Conservation (phyloP, 805 yeast genomes). For the Clavispora phyllophila region DNA sequence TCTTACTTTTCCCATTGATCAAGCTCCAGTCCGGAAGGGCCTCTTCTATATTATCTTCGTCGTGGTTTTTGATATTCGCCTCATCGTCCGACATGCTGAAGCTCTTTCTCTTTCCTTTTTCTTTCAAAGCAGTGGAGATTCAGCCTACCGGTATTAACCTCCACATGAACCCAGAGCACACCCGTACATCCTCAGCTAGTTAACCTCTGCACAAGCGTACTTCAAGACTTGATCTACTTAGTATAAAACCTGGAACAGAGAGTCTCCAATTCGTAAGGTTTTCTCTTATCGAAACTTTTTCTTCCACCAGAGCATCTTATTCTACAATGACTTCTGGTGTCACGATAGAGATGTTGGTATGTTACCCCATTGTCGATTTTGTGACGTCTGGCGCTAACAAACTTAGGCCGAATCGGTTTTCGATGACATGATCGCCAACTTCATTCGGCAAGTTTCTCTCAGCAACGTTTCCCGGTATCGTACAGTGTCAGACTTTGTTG, state of each 20-base stretch:
- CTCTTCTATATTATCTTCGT: slow-evolving; percentile 33
- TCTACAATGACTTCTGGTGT: slow-evolving; percentile 3
- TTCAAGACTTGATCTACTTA: background rate
- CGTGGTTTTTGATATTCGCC: slow-evolving; percentile 1
- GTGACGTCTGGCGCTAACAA: background rate
- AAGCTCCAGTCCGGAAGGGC: slow-evolving; percentile 52
- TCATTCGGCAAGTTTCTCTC: slow-evolving; percentile 29
- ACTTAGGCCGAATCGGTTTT: slow-evolving; percentile 34
- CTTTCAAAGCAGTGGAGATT: too few relatives aligned
- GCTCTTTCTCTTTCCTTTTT: background rate
- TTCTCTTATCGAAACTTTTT: background rate
- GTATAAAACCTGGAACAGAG: too few relatives aligned
- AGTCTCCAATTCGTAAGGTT: too few relatives aligned
- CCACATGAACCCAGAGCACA: background rate
- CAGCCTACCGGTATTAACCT: too few relatives aligned
- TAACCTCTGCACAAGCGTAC: background rate
- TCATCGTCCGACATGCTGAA: slow-evolving; percentile 11
- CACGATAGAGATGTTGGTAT: slow-evolving; percentile 13
- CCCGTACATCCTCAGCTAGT: background rate
- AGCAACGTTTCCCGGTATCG: slow-evolving; percentile 19
- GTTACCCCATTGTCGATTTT: background rate
- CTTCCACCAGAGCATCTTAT: background rate
- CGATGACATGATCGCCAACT: slow-evolving; percentile 28
- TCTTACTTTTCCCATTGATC: slow-evolving; percentile 7
- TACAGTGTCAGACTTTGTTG: slow-evolving; percentile 11